Percentiles rank a stretch among this genome's conserved stretches.
Evolutionary conservation across 108 stramenopile genomes (phyloP).

Genomic region (Cyclotella atomus): DNA sequence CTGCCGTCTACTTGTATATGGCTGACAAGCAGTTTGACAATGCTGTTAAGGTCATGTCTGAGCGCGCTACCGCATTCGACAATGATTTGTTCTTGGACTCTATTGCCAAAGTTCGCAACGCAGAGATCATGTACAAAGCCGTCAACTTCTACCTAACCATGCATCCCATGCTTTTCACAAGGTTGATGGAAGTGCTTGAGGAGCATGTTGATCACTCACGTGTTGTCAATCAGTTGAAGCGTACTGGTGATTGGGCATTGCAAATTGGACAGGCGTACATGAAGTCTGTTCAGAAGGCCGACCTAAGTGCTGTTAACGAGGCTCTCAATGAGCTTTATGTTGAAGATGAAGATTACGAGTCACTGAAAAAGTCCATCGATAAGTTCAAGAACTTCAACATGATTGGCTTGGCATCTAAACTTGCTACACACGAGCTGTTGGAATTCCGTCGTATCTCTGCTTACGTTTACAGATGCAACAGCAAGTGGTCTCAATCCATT

Average conservation of each 20-base stretch:
- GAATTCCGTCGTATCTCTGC: constrained; percentile 99
- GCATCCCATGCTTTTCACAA: constrained; percentile 91
- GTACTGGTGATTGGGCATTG: constrained; percentile 94
- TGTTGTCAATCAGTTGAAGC: constrained; percentile 95
- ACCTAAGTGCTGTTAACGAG: constrained; percentile 98
- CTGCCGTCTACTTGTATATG: constrained; percentile 98
- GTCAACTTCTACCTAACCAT: constrained; percentile 93
- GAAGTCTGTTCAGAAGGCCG: constrained; percentile 95
- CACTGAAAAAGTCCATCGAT: constrained; percentile 94
- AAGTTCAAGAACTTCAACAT: constrained; percentile 99
- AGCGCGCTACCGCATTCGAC: constrained; percentile 91
- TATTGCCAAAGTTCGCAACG: constrained; percentile 96
- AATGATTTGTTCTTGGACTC: constrained; percentile 98
- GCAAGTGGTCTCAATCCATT: constrained; percentile 95
- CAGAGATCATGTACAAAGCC: constrained; percentile 98
- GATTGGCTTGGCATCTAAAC: constrained; percentile 95
- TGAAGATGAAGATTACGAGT: constrained; percentile 98
- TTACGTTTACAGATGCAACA: constrained; percentile 98
- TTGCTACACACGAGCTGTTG: constrained; percentile 98
- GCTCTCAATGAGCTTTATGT: constrained; percentile 98
- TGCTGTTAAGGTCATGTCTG: constrained; percentile 99
- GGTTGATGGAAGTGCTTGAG: constrained; percentile 95
- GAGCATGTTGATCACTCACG: constrained; percentile 96
- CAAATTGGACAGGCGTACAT: constrained; percentile 93
- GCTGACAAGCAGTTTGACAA: constrained; percentile 97